Base-by-base conservation (phyloP, 2,329 filamentous ascomycete species). In the Trichoderma arundinaceum region DNA sequence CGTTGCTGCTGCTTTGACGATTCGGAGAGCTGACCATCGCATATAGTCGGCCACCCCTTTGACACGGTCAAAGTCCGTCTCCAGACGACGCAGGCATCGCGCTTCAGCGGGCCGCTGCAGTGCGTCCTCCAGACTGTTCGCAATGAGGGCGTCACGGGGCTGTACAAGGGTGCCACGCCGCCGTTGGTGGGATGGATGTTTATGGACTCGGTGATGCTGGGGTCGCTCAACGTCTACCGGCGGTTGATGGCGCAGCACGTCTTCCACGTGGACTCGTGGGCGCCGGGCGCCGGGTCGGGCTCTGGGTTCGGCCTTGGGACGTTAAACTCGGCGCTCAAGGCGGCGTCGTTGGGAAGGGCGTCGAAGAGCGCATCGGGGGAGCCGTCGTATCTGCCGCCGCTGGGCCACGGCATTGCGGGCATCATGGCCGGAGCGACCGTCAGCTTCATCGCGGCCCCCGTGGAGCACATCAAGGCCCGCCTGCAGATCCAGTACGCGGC, bases 171-270 rank as follows among this genome's bases (percentile, higher is more conserved):
- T 72, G 93, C 93, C 10, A 92, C 91, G 33, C 94, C 94, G 64
- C 95, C 95, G 60, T 83, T 98, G 56, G 88, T 97, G 59, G 95
- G 95, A 72, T 98, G 95, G 95, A 97, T 98, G 91, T 92, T 96
- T 74, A 98, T 98, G 94, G 95, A 99, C 81, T 85, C 82, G 48
- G 76, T 89, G 66, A 97, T 98, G 94, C 86, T 98, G 39, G 95
- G 95, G 48, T 96, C 92, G 17, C 82, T 99, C 70, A 96, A 91
- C 28, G 86, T 96, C 57, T 98, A 98, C 81, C 91, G 94, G 43
- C 90, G 92, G 54, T 78, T 97, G 52, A 82, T 98, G 15, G 90
- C 91, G 69, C 89, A 95, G 74, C 86, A 92, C 71, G 80, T 97
- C 72, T 97, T 95, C 79, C 84, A 83, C 71, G 87, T 76, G 28